Percentiles rank a stretch among this genome's conserved stretches.
These are phyloP conservation scores for Aspergillus pseudoglaucus DNA, from an alignment of 2,329 filamentous ascomycete species.

Conservation along the genomic window DNA sequence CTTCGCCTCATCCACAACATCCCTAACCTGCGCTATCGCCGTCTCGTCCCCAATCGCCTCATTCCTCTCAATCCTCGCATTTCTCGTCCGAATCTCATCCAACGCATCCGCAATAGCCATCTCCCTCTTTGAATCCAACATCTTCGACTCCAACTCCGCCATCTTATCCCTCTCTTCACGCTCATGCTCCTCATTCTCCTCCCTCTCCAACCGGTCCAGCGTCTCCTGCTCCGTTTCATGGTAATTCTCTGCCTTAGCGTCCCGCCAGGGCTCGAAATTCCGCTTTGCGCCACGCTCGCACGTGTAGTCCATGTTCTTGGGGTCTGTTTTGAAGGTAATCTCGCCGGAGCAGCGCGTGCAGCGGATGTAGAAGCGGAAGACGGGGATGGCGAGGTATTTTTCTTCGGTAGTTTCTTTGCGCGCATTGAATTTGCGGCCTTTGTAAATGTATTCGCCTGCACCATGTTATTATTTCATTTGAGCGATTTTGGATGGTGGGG, in stretches of 20 bases:
- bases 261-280: conserved; percentile 88
- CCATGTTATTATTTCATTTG: neutral
- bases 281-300: conserved; percentile 77
- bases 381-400: conserved; percentile 79
- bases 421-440: conserved; percentile 91
- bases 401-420: conserved; percentile 89
- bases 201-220: conserved; percentile 72
- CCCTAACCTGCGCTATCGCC: conserved; percentile 50
- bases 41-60: conserved; percentile 59
- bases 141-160: conserved; percentile 92
- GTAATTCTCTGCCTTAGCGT: conserved; percentile 49
- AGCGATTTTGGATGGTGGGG: too few relatives aligned
- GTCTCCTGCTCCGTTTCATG: conserved; percentile 82
- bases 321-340: conserved; percentile 91
- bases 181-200: conserved; percentile 59
- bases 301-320: conserved; percentile 87
- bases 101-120: conserved; percentile 96
- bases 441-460: conserved; percentile 74
- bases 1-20: conserved; percentile 52
- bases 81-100: conserved; percentile 87
- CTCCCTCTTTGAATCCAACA: conserved; percentile 82
- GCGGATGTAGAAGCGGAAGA: conserved; percentile 84
- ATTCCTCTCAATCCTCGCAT: conserved; percentile 76
- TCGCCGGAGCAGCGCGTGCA: conserved; percentile 81
- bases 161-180: conserved; percentile 80